Evolutionary conservation across 2,329 filamentous ascomycete species (phyloP).

Genomic region (Phyllosticta capitalensis): DNA sequence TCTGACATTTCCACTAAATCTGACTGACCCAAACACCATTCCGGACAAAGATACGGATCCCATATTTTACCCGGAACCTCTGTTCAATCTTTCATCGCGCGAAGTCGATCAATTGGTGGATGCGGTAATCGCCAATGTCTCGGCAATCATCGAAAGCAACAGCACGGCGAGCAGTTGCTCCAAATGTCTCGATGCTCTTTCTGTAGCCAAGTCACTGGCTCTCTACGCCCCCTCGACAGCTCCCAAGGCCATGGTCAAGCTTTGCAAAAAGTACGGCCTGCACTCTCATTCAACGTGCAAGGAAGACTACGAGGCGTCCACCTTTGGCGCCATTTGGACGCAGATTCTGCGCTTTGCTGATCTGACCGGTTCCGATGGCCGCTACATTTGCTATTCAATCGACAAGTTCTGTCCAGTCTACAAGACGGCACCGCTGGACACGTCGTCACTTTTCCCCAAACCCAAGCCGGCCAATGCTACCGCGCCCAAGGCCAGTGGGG

Average conservation of each 20-base stretch:
- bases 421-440: conserved; percentile 35
- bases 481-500: conserved; percentile 40
- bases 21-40: conserved; percentile 46
- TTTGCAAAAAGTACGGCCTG: conserved; percentile 42
- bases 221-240: conserved; percentile 39
- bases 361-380: conserved; percentile 44
- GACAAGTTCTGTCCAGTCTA: conserved; percentile 41
- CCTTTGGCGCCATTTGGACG: conserved; percentile 48
- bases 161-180: conserved; percentile 36
- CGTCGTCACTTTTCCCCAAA: conserved; percentile 39
- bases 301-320: conserved; percentile 37
- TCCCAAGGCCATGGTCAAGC: conserved; percentile 41
- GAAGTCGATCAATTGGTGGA: conserved; percentile 35
- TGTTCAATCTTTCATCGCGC: conserved; percentile 35
- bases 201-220: conserved; percentile 42
- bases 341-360: conserved; percentile 47
- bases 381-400: conserved; percentile 47
- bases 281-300: conserved; percentile 40
- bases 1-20: conserved; percentile 43
- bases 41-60: conserved; percentile 42
- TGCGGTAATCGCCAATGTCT: conserved; percentile 35
- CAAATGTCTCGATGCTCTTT: conserved; percentile 44
- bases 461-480: conserved; percentile 40
- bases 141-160: conserved; percentile 33
- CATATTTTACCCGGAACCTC: conserved; percentile 39